Evolutionary conservation across 257 asterid species (phyloP), one percentile per base, ranked within the genome.

Genomic region (Penstemon barbatus): DNA sequence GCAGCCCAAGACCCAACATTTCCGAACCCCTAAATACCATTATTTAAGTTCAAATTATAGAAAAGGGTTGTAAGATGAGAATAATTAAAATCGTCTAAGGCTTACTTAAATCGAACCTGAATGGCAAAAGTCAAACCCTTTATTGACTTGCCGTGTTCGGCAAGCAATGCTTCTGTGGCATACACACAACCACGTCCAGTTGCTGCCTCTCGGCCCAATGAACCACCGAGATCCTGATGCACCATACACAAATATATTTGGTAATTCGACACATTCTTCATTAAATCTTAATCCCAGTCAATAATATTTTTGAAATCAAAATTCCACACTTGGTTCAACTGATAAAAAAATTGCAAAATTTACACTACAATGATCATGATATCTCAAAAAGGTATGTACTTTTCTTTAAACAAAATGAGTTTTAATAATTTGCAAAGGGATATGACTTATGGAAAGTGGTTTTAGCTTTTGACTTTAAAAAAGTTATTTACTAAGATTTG

Each of bases 1-100:
- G 96, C 92, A 4, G 91, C 96, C 98, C 96, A 89, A 0, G 95
- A 80, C 7, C 95, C 96, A 6, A 92, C 98, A 63, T 92, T 92
- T 52, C 96, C 97, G n/a, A 92, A 92, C 10, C 98, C 92, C 89
- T 88, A 25, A 15, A 60, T 19, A 39, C 64, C 50, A 18, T 54
- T 37, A 38, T 7, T 57, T 12, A 7, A 3, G 15, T 10, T 38
- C 7, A 9, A 8, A 37, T 9, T 8, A 2, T 8, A 37, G 49
- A 59, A 45, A 10, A 61, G 41, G n/a, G 18, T 67, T 4, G 11
- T 15, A 1, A 56, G 40, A 55, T 0, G 58, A 4, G 25, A 70
- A 59, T 48, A 39, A 7, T 54, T 37, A 15, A 65, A 25, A 36
- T 46, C 9, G 60, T 54, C 44, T 40, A 8, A 57, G 10, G 37